Conservation (phyloP, 176 grass and related monocot species). For the Stipa capillata region DNA sequence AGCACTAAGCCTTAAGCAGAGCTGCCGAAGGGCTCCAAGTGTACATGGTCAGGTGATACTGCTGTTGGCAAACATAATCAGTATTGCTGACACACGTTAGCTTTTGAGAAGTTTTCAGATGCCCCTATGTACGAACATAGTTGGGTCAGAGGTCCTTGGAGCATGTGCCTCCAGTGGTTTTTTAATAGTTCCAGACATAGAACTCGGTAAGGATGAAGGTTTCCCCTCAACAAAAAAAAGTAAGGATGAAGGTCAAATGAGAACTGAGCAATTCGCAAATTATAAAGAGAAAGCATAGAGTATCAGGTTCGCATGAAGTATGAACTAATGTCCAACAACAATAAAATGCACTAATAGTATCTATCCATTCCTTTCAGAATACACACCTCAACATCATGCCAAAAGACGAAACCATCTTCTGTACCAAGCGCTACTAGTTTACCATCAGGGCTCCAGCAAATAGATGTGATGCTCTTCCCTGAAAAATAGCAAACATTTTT, state of each 20-base stretch:
- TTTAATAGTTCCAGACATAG: neutral
- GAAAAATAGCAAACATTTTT: slow-evolving; percentile 23
- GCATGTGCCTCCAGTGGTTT: neutral
- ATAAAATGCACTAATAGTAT: neutral
- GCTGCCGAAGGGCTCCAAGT: neutral
- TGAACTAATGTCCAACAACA: neutral
- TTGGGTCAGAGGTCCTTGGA: slow-evolving; percentile 4
- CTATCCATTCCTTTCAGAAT: neutral
- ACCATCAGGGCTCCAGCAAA: slow-evolving; percentile 97
- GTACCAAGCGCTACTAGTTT: slow-evolving; percentile 86
- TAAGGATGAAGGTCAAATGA: neutral
- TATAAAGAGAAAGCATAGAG: neutral
- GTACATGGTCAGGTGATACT: too few relatives aligned
- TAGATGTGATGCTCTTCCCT: slow-evolving; percentile 80
- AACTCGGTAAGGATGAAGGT: neutral
- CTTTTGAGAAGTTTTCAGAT: neutral
- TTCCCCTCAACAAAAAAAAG: too few relatives aligned
- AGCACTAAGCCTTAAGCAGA: neutral
- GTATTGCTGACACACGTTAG: neutral
- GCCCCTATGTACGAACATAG: slow-evolving; percentile 4
- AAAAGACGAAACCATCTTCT: slow-evolving; percentile 75
- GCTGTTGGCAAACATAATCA: neutral
- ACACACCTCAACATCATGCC: slow-evolving; percentile 94
- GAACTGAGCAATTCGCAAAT: neutral
- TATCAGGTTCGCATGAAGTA: slow-evolving; percentile 3